Evolutionary conservation across 75 land plant genomes (phyloP), one percentile per base, ranked within the genome.

Genomic region (Pinus taeda): DNA sequence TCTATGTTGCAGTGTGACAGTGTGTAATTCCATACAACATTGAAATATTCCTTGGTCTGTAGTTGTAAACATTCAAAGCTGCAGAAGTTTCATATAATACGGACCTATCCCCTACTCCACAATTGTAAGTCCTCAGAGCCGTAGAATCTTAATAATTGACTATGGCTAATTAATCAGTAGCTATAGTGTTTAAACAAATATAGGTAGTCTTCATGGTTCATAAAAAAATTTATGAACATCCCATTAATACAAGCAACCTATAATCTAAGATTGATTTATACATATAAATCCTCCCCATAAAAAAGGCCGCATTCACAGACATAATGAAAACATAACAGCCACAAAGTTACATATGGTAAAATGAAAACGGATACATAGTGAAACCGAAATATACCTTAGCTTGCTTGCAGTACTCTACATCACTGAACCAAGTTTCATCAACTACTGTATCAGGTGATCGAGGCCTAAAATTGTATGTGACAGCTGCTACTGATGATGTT

Each of bases 401-500:
- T 66, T 91, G 65, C 76, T 72, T 76, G 15, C 85, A 94, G 36
- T 80, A 42, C 0, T 90, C 90, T 42, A 85, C 84, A 64, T 85
- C 81, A 74, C 90, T 89, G 39, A 81, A 95, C 86, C 89, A 91
- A 60, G 87, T 85, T 67, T 95, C 98, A 84, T 95, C 98, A 79
- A 95, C 86, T 1, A 89, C 85, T 11, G 82, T 82, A 71, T 88
- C 90, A 20, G 91, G 86, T 45, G 79, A 80, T 26, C 84, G 85
- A 45, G 88, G 77, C 59, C 72, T 78, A 36, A 74, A 71, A 80
- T 80, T 89, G 73, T 77, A 91, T 12, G 82, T 15, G 56, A 92
- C 91, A 15, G 97, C 91, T 65, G 98, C 98, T 8, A 87, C 76
- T 1, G 97, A 95, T 36, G 98, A 95, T 62, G 98, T 93, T 21